Conservation (phyloP, 495 filamentous ascomycete genomes). For the Xylaria cubensis region DNA sequence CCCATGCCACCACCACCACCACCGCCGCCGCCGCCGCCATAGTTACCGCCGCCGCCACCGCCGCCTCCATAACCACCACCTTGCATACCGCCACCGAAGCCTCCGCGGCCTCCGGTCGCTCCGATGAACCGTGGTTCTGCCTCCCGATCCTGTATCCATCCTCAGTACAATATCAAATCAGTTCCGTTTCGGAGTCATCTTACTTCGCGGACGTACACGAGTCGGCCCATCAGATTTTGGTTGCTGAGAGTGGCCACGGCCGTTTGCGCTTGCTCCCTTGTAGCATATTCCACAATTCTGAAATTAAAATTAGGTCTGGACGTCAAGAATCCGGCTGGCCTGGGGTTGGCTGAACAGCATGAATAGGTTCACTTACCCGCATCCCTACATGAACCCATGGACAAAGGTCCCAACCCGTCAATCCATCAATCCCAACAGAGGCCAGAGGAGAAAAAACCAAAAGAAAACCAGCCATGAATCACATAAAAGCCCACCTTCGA, state of each 20-base stretch:
- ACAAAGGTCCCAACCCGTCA: constrained; percentile 97
- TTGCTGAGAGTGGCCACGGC: constrained; percentile 98
- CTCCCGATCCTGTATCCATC: constrained; percentile 77
- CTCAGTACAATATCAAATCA: constrained; percentile 34
- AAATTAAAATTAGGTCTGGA: constrained; percentile 1
- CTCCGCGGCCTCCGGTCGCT: constrained; percentile 69
- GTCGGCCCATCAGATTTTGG: constrained; percentile 95
- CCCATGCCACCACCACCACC: constrained; percentile 42
- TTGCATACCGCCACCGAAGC: constrained; percentile 62
- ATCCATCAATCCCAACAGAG: constrained; percentile 95
- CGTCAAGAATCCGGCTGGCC: background rate
- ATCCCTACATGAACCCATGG: constrained; percentile 96
- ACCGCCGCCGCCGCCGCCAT: constrained; percentile 29
- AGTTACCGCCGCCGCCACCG: constrained; percentile 53
- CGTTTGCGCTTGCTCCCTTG: constrained; percentile 97
- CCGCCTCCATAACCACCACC: constrained; percentile 49
- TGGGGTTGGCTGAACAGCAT: background rate
- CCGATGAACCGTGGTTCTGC: constrained; percentile 93
- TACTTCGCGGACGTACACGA: constrained; percentile 98
- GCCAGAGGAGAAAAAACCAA: constrained; percentile 70
- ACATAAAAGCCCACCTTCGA: constrained; percentile 99
- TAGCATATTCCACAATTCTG: constrained; percentile 99
- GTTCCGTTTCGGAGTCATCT: constrained; percentile 35
- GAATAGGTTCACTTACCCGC: constrained; percentile 76
- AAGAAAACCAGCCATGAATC: constrained; percentile 85